phyloP scores from a whole-genome alignment of 176 grass and related monocot genomes.

The Phyllostachys edulis region DNA sequence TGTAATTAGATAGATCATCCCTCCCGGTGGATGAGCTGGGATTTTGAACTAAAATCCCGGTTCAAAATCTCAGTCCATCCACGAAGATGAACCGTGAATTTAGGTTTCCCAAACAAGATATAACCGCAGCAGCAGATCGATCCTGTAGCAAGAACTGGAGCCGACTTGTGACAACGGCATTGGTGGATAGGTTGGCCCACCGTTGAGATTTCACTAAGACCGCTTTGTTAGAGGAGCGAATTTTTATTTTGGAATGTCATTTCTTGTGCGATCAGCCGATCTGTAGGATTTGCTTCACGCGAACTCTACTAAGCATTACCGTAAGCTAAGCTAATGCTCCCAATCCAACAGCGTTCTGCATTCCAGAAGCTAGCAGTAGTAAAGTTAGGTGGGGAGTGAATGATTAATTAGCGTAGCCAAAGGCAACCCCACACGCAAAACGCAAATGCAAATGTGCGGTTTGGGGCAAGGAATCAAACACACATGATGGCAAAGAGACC shows the following conservation, averaged over 20 bases:
- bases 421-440: constrained; percentile 15
- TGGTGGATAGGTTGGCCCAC: background rate
- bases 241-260: background rate
- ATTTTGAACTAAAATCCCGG: too few species aligned
- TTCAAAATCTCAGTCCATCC: too few species aligned
- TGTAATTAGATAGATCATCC: too few species aligned
- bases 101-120: too few species aligned
- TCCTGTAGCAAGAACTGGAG: background rate
- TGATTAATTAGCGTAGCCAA: constrained; percentile 19
- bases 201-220: background rate
- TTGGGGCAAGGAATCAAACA: constrained; percentile 11
- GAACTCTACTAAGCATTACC: background rate
- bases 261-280: background rate
- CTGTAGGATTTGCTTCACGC: constrained; percentile 9
- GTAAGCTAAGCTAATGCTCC: background rate
- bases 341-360: background rate
- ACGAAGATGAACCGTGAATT: too few species aligned
- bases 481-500: constrained; percentile 14
- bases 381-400: background rate
- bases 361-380: background rate
- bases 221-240: background rate
- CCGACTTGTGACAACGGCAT: background rate
- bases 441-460: background rate
- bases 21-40: too few species aligned
- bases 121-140: background rate